phyloP scores from a whole-genome alignment of 2,329 filamentous ascomycete species.

The Ophiocordyceps unilateralis region DNA sequence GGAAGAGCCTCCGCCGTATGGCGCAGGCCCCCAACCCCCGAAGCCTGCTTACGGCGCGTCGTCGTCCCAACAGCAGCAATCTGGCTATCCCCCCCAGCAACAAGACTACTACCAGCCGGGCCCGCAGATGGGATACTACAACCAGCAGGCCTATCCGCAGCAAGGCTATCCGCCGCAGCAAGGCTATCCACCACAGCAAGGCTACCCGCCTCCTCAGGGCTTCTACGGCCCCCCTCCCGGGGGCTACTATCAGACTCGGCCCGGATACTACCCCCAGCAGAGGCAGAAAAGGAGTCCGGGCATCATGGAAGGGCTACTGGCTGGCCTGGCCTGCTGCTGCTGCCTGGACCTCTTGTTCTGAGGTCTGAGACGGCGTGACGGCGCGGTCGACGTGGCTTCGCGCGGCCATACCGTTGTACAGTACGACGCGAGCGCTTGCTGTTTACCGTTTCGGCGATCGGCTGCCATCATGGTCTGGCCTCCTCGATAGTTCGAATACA shows the following conservation, averaged over 20 bases:
- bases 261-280: conserved; percentile 19
- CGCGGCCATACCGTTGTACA: not conserved
- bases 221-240: conserved; percentile 17
- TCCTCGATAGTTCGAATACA: not conserved
- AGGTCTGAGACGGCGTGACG: conserved; percentile 1
- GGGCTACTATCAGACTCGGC: conserved; percentile 17
- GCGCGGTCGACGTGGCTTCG: not conserved
- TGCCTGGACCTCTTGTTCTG: conserved; percentile 41
- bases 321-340: conserved; percentile 38
- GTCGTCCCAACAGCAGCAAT: conserved; percentile 11
- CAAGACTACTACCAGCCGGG: conserved; percentile 22
- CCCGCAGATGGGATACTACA: conserved; percentile 26
- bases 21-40: conserved; percentile 18
- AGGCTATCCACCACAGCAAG: not conserved
- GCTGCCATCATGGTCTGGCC: not conserved
- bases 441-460: not conserved
- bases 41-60: conserved; percentile 26
- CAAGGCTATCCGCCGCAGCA: not conserved
- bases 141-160: conserved; percentile 13
- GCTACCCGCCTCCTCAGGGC: conserved; percentile 7
- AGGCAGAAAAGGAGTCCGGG: conserved; percentile 16
- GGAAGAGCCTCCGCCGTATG: conserved; percentile 33
- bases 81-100: conserved; percentile 11
- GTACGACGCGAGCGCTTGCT: not conserved
- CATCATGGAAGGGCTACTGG: conserved; percentile 28